These are phyloP conservation scores for Pseudonitzschia pungens DNA, from an alignment of 108 stramenopile genomes.

Conservation along the genomic window DNA sequence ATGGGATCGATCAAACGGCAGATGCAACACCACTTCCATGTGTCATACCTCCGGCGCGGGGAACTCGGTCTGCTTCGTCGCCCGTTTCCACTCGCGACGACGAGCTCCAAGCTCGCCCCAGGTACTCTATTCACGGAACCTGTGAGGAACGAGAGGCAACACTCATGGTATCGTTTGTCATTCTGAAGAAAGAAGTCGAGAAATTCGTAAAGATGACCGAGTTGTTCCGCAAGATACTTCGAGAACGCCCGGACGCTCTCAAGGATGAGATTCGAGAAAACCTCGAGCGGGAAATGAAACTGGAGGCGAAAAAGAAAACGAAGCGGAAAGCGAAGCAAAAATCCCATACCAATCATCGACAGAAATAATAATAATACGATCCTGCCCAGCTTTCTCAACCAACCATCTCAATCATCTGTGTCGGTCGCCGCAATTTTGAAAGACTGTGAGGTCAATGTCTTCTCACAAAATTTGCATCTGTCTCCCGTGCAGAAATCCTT, in stretches of 20 bases:
- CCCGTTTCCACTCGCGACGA: not conserved
- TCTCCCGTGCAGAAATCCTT: too few relatives aligned
- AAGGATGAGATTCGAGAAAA: not conserved
- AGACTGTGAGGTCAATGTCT: too few relatives aligned
- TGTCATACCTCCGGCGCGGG: not conserved
- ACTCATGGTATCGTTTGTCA: not conserved
- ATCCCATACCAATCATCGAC: not conserved
- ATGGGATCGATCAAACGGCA: not conserved
- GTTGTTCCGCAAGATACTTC: not conserved
- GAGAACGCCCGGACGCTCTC: not conserved
- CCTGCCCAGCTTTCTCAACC: too few relatives aligned
- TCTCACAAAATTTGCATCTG: too few relatives aligned
- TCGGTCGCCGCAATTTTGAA: too few relatives aligned
- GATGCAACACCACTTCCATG: too few relatives aligned
- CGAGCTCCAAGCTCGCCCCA: not conserved
- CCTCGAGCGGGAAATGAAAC: not conserved
- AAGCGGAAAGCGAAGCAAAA: too few relatives aligned
- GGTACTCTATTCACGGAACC: not conserved
- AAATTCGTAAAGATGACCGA: not conserved
- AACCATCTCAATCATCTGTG: too few relatives aligned
- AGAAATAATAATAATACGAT: not conserved
- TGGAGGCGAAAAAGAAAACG: not conserved
- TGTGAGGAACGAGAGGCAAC: conserved; percentile 4
- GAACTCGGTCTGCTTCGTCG: not conserved
- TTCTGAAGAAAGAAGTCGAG: not conserved